Evolutionary conservation across 768 basidiomycete genomes (phyloP).

Genomic region (Zangia roseola): DNA sequence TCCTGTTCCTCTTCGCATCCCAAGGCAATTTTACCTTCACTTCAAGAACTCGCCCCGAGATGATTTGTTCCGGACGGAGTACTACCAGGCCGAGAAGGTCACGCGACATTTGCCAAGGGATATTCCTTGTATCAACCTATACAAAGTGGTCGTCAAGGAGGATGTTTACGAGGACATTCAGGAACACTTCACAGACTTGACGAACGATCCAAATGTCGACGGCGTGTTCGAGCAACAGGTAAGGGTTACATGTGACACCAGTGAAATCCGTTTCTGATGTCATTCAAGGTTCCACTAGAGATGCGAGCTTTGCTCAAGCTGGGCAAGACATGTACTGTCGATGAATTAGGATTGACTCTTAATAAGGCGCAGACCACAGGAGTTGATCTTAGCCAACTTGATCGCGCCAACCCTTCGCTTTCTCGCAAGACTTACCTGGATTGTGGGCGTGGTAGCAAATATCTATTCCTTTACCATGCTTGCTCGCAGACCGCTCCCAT

Average conservation of each 20-base stretch:
- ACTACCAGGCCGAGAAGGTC: constrained; percentile 73
- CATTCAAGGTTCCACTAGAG: constrained; percentile 70
- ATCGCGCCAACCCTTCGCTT: constrained; percentile 54
- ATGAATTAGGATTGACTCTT: constrained; percentile 66
- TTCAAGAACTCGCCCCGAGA: constrained; percentile 67
- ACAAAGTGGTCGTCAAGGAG: constrained; percentile 80
- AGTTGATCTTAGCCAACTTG: constrained; percentile 81
- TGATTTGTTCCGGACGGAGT: constrained; percentile 64
- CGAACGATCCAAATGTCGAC: constrained; percentile 92
- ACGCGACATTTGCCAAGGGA: constrained; percentile 78
- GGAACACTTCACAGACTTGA: constrained; percentile 89
- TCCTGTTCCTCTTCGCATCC: constrained; percentile 80
- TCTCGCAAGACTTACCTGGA: constrained; percentile 72
- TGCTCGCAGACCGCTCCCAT: constrained; percentile 68
- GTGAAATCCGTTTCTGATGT: background rate
- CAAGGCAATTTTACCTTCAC: constrained; percentile 92
- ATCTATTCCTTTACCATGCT: constrained; percentile 88
- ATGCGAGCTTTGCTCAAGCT: constrained; percentile 79
- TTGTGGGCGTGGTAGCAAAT: constrained; percentile 65
- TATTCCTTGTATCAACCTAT: constrained; percentile 73
- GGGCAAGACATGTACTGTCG: constrained; percentile 77
- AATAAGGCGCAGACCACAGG: constrained; percentile 80
- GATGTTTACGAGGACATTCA: constrained; percentile 80
- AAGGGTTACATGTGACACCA: constrained; percentile 10
- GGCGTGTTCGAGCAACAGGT: constrained; percentile 95